Base-by-base conservation (phyloP, 2,329 filamentous ascomycete species). In the Ophiognomonia clavigignenti-juglandacearum region DNA sequence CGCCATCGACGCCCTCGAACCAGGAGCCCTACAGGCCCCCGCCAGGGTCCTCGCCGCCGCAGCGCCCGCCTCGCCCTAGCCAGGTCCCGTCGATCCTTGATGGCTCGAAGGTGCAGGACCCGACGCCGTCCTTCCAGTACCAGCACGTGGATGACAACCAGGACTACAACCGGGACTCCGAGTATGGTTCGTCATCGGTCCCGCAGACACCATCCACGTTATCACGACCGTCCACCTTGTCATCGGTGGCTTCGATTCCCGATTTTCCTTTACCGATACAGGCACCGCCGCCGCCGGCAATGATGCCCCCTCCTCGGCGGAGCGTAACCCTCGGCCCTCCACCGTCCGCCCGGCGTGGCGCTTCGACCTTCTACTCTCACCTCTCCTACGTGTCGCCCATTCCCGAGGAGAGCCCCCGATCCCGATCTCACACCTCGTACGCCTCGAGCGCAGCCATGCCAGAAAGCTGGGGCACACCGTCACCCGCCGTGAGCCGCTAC, bases 381-480 rank as follows among this genome's bases (percentile, higher is more conserved):
- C 66, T 72, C 11, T 86, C 84, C 0, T 84, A 75, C 50, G 84
- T 90, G 22, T 86, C 86, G 0, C 85, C 86, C 0, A 90, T 91
- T 44, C 83, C 82, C 1, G 86, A 90, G 62, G 86, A 90, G 59
- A 78, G 75, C 53, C 73, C 78, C 0, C 70, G 74, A 20, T 69
- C 74, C 4, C 68, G 73, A 45, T 80, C 81, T 1, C 77, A 80
- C 59, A 72, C 73, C 23, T 88, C 86, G 0, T 84, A 80, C 57
- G 85, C 80, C 19, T 89, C 86, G 3, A 89, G 85, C 55, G 78
- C 81, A 29, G 85, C 79, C 1, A 86, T 89, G 61, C 85, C 86
- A 1, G 78, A 81, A 18, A 81, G 72, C 55, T 89, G 84, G 78
- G 78, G 72, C 4, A 76, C 72, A 4, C 61, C 65, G 11, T 76